Base-by-base conservation (phyloP, 805 yeast species). In the Starmerella powellii region DNA sequence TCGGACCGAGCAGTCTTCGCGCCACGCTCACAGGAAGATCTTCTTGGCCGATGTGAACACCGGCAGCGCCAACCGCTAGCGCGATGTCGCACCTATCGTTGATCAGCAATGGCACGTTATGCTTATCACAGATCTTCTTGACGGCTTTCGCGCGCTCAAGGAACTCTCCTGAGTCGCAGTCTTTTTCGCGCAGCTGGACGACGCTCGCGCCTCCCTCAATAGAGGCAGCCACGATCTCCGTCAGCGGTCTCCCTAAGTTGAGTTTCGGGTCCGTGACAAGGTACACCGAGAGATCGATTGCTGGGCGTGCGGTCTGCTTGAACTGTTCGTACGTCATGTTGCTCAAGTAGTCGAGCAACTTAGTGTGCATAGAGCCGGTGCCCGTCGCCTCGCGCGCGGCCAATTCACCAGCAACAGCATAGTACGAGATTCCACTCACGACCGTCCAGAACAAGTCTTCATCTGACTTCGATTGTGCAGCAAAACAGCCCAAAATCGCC, bases 21-120 rank as follows among this genome's bases (percentile, higher is more conserved):
- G 74, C 91, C 30, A 68, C 52, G 1, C 53, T 53, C 1, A 74
- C 74, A 34, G 63, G 65, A 83, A 86, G 82, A 56, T 86, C 96
- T 40, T 78, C 86, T 59, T 86, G 95, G 0, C 96, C 96, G 17
- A 86, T 83, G 63, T 86, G 96, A 8, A 87, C 79, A 28, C 94
- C 94, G 49, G 84, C 95, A 2, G 94, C 94, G 51, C 73, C 91
- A 42, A 84, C 68, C 0, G 95, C 95, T 34, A 87, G 63, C 0
- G 95, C 95, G 11, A 87, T 84, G 56, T 86, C 96, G 2, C 84
- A 71, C 39, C 95, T 64, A 55, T 86, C 95, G 52, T 86, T 84
- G 55, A 86, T 85, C 27, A 86, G 73, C 50, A 86, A 64, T 0
- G 95, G 95, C 6, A 87, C 74, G 0, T 71, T 69, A 31, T 67